Evolutionary conservation across 1,284 basidiomycete species (phyloP), one percentile per base, ranked within the genome.

Genomic region (Rhodotorula glutinis): DNA sequence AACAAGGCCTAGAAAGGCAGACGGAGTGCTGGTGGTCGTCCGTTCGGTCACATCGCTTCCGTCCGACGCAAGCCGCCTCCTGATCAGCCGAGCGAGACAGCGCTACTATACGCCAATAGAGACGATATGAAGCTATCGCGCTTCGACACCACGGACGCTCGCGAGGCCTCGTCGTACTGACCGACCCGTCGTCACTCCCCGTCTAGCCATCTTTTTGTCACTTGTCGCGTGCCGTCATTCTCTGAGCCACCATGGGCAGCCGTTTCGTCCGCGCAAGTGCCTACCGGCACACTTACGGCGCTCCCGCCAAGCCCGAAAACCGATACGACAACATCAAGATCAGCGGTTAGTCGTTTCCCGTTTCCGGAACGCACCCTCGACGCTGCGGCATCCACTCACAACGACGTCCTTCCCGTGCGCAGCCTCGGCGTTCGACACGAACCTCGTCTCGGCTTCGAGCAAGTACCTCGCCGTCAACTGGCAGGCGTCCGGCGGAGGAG

Each of bases 391-490:
- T 4, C 25, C 49, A 1, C 13, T 27, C 16, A 8, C 13, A 25
- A 11, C n/a, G n/a, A n/a, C n/a, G n/a, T n/a, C n/a, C 16, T 27
- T 16, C 25, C 23, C 10, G 14, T 17, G 11, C 27, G 16, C 56
- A 53, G 43, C 73, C 7, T 57, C 56, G 3, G 92, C 95, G 23
- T 98, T 92, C 92, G 95, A 98, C 80, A 98, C 95, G 55, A 96
- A 98, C 79, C 82, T 98, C 71, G 82, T 97, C 73, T 84, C 90
- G 70, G 90, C 90, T 3, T 71, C 67, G 27, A 74, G 91, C 89
- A 83, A 86, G 82, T 96, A 91, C 80, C 81, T 96, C 75, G 88
- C 88, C 63, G 80, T 98, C 69, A 98, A 98, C 84, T 98, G 93
- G 66, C 74, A 75, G 57, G 69, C 76, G 29, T 91, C 92, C 0